A percentile compares a stretch with the other conserved stretches of the same genome.
phyloP scores from a whole-genome alignment of 345 rosid genomes.

The Brassica incana region DNA sequence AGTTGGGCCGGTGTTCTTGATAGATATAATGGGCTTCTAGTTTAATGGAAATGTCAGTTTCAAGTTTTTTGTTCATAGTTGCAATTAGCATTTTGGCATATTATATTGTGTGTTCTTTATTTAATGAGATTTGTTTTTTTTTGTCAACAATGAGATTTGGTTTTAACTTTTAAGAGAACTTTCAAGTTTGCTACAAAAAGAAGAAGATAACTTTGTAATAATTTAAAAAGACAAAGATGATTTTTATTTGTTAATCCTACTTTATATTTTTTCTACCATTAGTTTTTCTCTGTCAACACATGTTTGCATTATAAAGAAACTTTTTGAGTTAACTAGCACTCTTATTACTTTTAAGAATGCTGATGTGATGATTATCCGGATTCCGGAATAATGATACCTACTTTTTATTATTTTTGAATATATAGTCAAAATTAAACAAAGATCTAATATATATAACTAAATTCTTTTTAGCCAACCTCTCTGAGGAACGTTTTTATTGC shows the following conservation, averaged over 20 bases:
- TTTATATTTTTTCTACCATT: neutral
- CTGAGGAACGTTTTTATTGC: neutral
- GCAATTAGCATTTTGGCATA: constrained; percentile 19
- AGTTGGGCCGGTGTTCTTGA: neutral
- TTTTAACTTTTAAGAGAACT: too few relatives aligned
- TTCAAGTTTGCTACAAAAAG: too few relatives aligned
- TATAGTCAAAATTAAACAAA: neutral
- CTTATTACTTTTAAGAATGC: neutral
- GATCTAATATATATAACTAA: neutral
- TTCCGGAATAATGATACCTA: neutral
- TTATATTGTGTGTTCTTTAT: too few relatives aligned
- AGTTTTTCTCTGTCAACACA: neutral
- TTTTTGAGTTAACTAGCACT: neutral
- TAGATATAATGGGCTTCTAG: neutral
- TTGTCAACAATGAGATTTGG: too few relatives aligned
- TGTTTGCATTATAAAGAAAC: neutral
- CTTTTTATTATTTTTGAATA: neutral
- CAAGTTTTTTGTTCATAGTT: neutral
- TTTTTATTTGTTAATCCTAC: neutral
- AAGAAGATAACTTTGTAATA: too few relatives aligned
- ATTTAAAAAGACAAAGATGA: neutral
- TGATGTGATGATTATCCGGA: neutral
- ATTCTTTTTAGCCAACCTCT: neutral
- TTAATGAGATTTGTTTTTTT: too few relatives aligned
- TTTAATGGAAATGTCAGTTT: constrained; percentile 7